Evolutionary conservation across 2,329 filamentous ascomycete genomes (phyloP).

Genomic region (Fusarium irregulare): DNA sequence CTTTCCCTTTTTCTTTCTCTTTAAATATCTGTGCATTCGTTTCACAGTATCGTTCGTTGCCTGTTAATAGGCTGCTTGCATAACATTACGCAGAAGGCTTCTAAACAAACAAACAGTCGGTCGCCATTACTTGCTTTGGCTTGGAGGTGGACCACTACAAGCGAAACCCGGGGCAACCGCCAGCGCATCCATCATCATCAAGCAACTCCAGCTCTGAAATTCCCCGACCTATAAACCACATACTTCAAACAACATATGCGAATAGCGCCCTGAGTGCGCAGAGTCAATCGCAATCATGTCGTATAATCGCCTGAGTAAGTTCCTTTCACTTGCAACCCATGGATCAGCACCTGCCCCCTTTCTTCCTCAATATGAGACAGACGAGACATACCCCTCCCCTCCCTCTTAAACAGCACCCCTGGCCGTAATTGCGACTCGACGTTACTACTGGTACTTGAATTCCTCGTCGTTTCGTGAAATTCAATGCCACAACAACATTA

Average conservation of each 20-base stretch:
- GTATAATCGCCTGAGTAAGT: constrained; percentile 80
- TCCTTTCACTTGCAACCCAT: constrained; percentile 23
- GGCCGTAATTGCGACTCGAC: constrained; percentile 29
- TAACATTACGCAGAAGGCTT: constrained; percentile 13
- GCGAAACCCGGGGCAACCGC: constrained; percentile 44
- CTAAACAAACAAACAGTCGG: constrained; percentile 7
- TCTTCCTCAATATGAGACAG: constrained; percentile 36
- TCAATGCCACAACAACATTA: not conserved
- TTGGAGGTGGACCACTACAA: constrained; percentile 3
- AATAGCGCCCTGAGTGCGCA: constrained; percentile 42
- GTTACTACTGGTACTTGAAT: not conserved
- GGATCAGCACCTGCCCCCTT: constrained; percentile 35
- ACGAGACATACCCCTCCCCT: constrained; percentile 43
- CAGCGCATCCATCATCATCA: constrained; percentile 19
- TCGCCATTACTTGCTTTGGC: constrained; percentile 7
- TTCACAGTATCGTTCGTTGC: constrained; percentile 11
- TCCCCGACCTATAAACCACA: constrained; percentile 18
- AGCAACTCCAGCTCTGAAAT: constrained; percentile 7
- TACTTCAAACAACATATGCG: constrained; percentile 4
- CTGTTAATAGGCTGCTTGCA: constrained; percentile 9
- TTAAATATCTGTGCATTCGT: constrained; percentile 16
- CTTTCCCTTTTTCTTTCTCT: not conserved
- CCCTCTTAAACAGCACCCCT: constrained; percentile 36
- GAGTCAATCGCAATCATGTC: constrained; percentile 64
- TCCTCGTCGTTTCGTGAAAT: not conserved